Evolutionary conservation across 225 moss, liverwort and hornwort species (phyloP).

Genomic region (Climacium dendroides): DNA sequence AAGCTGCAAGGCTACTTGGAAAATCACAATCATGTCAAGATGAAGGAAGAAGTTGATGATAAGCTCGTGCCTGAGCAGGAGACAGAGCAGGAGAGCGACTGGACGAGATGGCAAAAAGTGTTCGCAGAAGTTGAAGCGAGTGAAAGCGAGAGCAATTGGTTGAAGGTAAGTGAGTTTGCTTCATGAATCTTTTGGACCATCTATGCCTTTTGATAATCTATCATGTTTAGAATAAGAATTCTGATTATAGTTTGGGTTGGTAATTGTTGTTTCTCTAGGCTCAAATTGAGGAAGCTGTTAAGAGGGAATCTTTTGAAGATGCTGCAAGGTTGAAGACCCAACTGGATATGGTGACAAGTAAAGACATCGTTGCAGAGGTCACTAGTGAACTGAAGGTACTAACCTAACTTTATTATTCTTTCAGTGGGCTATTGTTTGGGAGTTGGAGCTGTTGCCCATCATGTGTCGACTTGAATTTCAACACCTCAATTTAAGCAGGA

Average conservation of each 20-base stretch:
- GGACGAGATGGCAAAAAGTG: conserved; percentile 84
- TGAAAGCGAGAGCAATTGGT: conserved; percentile 64
- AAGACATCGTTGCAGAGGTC: conserved; percentile 76
- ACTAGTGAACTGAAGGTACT: conserved; percentile 70
- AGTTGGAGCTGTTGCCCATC: not conserved
- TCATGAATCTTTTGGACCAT: not conserved
- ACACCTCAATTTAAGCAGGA: not conserved
- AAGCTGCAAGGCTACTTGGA: conserved; percentile 94
- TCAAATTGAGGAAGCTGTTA: conserved; percentile 90
- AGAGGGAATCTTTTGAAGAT: conserved; percentile 65
- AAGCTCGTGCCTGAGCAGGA: conserved; percentile 51
- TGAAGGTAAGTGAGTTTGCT: conserved; percentile 41
- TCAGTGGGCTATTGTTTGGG: not conserved
- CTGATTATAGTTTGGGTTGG: not conserved
- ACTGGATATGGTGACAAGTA: conserved; percentile 57
- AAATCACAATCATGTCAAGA: conserved; percentile 54
- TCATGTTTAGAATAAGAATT: not conserved
- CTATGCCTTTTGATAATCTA: not conserved
- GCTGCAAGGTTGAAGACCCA: conserved; percentile 75
- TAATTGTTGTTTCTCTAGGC: conserved; percentile 27
- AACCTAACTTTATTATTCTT: not conserved
- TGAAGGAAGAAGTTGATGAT: conserved; percentile 38
- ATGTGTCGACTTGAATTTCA: not conserved
- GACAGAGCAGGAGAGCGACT: conserved; percentile 55
- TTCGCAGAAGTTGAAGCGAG: conserved; percentile 83